A percentile compares a stretch with the other conserved stretches of the same genome.
Conservation (phyloP, 352 stramenopile species). For the Phytopythium montanum region DNA sequence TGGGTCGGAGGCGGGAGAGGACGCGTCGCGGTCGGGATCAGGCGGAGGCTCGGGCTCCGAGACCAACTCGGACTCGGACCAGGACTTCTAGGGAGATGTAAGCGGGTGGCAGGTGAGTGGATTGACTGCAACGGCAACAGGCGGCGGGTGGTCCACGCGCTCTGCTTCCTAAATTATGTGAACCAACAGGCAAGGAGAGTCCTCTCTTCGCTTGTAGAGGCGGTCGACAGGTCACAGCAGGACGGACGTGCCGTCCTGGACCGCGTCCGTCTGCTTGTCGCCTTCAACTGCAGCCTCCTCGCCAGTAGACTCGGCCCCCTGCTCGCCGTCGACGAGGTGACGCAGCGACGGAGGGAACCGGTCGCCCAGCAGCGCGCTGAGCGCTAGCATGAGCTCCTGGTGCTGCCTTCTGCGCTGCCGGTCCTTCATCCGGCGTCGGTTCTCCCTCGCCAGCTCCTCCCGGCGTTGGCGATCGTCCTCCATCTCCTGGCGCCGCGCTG, state of each 20-base stretch:
- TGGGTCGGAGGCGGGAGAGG: constrained; percentile 34
- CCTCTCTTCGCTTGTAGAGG: neutral
- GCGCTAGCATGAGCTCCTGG: constrained; percentile 54
- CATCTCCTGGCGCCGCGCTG: constrained; percentile 19
- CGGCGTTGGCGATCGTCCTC: constrained; percentile 28
- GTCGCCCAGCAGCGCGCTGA: constrained; percentile 37
- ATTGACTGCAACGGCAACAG: neutral
- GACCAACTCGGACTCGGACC: constrained; percentile 78
- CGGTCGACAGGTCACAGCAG: constrained; percentile 6
- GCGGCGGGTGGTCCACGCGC: neutral
- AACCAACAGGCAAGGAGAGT: neutral
- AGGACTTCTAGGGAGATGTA: constrained; percentile 54
- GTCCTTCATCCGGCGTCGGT: constrained; percentile 31
- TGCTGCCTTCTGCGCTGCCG: constrained; percentile 28
- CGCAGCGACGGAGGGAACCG: constrained; percentile 39
- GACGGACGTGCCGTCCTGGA: constrained; percentile 1
- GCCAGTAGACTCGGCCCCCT: too few species aligned
- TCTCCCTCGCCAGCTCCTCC: constrained; percentile 22
- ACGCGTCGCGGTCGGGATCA: constrained; percentile 43
- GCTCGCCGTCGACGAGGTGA: constrained; percentile 24
- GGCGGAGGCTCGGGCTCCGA: constrained; percentile 57
- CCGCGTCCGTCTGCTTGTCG: neutral
- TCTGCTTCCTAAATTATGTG: constrained; percentile 5
- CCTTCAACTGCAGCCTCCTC: neutral
- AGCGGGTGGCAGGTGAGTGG: neutral